phyloP scores from a whole-genome alignment of 345 rosid genomes.

The Lepidium aucheri region DNA sequence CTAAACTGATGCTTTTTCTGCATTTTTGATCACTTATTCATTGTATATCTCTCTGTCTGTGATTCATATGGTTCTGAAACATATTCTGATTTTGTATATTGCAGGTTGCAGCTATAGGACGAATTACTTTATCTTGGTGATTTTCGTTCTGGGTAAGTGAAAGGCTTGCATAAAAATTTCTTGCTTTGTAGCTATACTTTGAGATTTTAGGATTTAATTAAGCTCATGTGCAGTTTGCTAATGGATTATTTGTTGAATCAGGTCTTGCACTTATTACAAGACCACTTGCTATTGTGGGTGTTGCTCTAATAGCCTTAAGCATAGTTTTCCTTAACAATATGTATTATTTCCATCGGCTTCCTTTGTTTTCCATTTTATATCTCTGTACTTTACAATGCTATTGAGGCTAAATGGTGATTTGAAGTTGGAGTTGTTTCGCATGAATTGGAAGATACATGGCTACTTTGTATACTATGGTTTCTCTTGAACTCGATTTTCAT shows the following conservation, averaged over 20 bases:
- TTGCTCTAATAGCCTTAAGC: conserved; percentile 26
- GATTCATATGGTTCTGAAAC: no score
- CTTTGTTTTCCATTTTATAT: neutral
- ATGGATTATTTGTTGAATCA: neutral
- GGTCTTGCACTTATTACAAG: conserved; percentile 25
- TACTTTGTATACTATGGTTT: neutral
- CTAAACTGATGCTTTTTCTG: no score
- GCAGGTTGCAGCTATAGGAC: conserved; percentile 32
- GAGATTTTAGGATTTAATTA: neutral
- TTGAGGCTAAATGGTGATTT: neutral
- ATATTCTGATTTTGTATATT: no score
- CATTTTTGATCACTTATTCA: no score
- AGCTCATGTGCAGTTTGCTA: neutral
- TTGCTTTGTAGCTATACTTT: neutral
- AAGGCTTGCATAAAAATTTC: neutral
- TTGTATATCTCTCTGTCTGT: no score
- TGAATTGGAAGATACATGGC: neutral
- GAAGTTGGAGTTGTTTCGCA: neutral
- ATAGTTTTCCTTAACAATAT: conserved; percentile 31
- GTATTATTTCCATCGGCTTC: neutral
- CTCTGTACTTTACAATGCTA: neutral
- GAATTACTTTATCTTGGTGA: conserved; percentile 27
- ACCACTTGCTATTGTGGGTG: conserved; percentile 27
- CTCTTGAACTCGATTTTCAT: neutral
- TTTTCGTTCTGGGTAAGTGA: conserved; percentile 24